Evolutionary conservation across 805 yeast species (phyloP).

Genomic region (Tetrapisispora taiwanensis): DNA sequence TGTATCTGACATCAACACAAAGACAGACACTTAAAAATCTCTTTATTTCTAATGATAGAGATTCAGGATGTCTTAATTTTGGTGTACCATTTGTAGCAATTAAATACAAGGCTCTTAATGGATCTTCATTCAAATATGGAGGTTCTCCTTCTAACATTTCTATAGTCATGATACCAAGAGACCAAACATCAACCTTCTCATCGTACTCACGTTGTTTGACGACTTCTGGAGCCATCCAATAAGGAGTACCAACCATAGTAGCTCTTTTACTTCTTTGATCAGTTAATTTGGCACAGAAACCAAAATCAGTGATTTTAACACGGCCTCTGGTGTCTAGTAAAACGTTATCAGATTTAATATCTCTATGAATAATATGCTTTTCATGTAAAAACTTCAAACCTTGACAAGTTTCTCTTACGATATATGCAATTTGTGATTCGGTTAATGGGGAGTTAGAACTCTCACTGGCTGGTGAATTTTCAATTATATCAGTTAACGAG

Average conservation of each 20-base stretch:
- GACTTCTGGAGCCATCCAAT: slow-evolving; percentile 99
- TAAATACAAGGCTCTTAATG: slow-evolving; percentile 82
- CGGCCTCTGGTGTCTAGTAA: slow-evolving; percentile 70
- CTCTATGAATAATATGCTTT: slow-evolving; percentile 90
- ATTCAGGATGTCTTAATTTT: slow-evolving; percentile 81
- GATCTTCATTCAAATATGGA: slow-evolving; percentile 93
- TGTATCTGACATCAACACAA: slow-evolving; percentile 84
- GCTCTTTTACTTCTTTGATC: slow-evolving; percentile 82
- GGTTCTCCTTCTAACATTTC: slow-evolving; percentile 99
- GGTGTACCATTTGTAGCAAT: slow-evolving; percentile 98
- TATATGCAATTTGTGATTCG: slow-evolving; percentile 86
- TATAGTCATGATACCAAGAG: slow-evolving; percentile 93
- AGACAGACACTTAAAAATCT: slow-evolving; percentile 82
- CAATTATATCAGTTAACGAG: slow-evolving; percentile 89
- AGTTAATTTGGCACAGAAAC: slow-evolving; percentile 90
- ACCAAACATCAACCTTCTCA: slow-evolving; percentile 97
- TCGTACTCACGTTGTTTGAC: slow-evolving; percentile 93
- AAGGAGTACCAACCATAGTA: slow-evolving; percentile 98
- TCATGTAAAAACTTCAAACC: slow-evolving; percentile 89
- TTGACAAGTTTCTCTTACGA: slow-evolving; percentile 79
- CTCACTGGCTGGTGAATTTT: slow-evolving; percentile 55
- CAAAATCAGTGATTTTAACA: slow-evolving; percentile 93
- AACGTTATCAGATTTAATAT: slow-evolving; percentile 93
- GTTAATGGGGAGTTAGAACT: slow-evolving; percentile 35
- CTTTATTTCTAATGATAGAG: slow-evolving; percentile 64